A percentile compares a stretch with the other conserved stretches of the same genome.
Evolutionary conservation across 148 eudicot genomes (phyloP).

Genomic region (Limonium bicolor): DNA sequence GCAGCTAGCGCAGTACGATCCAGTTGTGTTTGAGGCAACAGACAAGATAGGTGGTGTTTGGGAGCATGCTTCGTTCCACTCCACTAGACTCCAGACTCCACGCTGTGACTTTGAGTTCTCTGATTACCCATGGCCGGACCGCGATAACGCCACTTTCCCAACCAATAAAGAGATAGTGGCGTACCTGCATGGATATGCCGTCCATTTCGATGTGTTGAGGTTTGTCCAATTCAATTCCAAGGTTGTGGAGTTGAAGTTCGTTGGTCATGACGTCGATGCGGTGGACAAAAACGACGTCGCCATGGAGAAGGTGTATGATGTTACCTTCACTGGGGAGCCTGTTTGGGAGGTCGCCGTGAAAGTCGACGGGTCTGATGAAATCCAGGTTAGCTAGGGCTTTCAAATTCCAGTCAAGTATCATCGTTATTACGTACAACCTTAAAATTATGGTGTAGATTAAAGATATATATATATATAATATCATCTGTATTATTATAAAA

Average conservation of each 20-base stretch:
- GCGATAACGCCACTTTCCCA: conserved; percentile 61
- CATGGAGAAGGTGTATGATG: neutral
- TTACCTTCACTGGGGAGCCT: neutral
- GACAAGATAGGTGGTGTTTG: conserved; percentile 84
- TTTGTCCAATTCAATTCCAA: conserved; percentile 61
- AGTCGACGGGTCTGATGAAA: neutral
- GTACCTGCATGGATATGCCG: conserved; percentile 59
- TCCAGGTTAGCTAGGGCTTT: neutral
- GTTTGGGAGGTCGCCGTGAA: conserved; percentile 4
- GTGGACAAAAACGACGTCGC: too few species aligned
- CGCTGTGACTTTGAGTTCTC: conserved; percentile 91
- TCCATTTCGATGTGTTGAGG: conserved; percentile 51
- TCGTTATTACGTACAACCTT: neutral
- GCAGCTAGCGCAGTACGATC: conserved; percentile 47
- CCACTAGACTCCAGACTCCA: conserved; percentile 81
- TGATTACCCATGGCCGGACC: conserved; percentile 72
- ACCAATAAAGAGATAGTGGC: conserved; percentile 45
- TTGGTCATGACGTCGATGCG: conserved; percentile 12
- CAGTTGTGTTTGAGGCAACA: conserved; percentile 71
- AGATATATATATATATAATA: neutral
- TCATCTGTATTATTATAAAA: neutral
- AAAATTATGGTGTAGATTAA: neutral
- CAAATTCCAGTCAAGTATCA: neutral
- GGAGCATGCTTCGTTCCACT: conserved; percentile 55
- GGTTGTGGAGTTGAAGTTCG: conserved; percentile 62